Evolutionary conservation across 139 green algal species (phyloP).

Genomic region (Zygnema cylindricum): DNA sequence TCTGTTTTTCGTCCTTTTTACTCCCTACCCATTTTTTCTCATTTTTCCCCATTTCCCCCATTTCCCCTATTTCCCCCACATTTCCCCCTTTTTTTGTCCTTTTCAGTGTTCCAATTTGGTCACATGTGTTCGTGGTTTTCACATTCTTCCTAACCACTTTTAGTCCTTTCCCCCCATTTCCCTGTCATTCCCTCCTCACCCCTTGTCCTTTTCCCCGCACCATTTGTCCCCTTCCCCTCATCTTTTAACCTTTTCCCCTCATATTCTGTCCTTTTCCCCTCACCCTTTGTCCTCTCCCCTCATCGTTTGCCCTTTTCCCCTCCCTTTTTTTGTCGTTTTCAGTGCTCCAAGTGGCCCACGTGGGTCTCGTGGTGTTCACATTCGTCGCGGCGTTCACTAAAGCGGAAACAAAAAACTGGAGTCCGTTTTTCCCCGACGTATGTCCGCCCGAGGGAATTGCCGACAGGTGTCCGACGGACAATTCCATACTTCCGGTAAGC

Average conservation of each 20-base stretch:
- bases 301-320: conserved; percentile 9
- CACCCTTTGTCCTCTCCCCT: background rate
- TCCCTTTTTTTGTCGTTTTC: background rate
- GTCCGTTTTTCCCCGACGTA: conserved; percentile 27
- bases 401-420: conserved; percentile 17
- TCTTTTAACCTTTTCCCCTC: too few relatives aligned
- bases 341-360: conserved; percentile 37
- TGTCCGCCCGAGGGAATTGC: background rate
- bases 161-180: too few relatives aligned
- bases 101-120: background rate
- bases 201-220: too few relatives aligned
- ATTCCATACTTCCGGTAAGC: background rate
- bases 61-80: conserved; percentile 7
- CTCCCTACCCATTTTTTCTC: background rate
- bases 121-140: background rate
- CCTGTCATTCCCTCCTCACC: too few relatives aligned
- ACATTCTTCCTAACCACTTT: conserved; percentile 19
- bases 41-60: conserved; percentile 10
- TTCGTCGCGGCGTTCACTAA: conserved; percentile 32
- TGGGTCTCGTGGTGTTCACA: conserved; percentile 44
- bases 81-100: background rate
- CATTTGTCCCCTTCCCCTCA: too few relatives aligned
- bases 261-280: background rate
- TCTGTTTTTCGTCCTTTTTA: too few relatives aligned
- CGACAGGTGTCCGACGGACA: background rate